A percentile compares a stretch with the other conserved stretches of the same genome.
Conservation (phyloP, 805 yeast species). For the Scheffersomyces spartinae region DNA sequence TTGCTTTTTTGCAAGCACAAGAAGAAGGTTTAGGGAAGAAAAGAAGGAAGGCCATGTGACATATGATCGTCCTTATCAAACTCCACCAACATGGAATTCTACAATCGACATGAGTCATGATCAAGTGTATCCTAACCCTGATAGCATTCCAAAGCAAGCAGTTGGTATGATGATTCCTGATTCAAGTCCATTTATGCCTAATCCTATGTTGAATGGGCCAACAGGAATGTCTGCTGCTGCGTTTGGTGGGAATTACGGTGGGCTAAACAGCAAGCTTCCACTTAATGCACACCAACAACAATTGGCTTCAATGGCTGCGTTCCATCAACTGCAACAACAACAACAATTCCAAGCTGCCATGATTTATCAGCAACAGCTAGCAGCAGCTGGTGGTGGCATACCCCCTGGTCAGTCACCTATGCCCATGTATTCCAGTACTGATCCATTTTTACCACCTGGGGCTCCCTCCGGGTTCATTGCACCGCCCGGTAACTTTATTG, state of each 20-base stretch:
- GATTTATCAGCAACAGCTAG: slow-evolving; percentile 25
- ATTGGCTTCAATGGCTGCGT: slow-evolving; percentile 18
- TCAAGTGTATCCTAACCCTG: slow-evolving; percentile 34
- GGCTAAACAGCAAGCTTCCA: slow-evolving; percentile 11
- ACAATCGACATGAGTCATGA: slow-evolving; percentile 48
- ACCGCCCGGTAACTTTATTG: slow-evolving; percentile 17
- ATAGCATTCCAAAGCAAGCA: slow-evolving; percentile 7
- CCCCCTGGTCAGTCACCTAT: slow-evolving; percentile 25
- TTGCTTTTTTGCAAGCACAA: slow-evolving; percentile 40
- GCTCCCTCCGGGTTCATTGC: slow-evolving; percentile 23
- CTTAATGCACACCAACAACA: slow-evolving; percentile 8
- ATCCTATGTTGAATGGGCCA: slow-evolving; percentile 19
- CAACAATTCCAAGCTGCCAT: slow-evolving; percentile 27
- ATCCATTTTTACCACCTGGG: slow-evolving; percentile 22
- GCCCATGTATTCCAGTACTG: slow-evolving; percentile 21
- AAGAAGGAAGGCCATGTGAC: slow-evolving; percentile 17
- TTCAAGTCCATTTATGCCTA: slow-evolving; percentile 16
- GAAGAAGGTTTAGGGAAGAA: slow-evolving; percentile 11
- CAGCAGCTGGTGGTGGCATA: slow-evolving; percentile 11
- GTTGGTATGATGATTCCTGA: slow-evolving; percentile 9
- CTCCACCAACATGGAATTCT: slow-evolving; percentile 70
- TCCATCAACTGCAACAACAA: slow-evolving; percentile 25
- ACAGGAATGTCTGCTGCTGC: slow-evolving; percentile 7
- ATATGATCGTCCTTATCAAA: slow-evolving; percentile 51
- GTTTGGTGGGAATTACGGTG: too few relatives aligned